Evolutionary conservation across 345 rosid genomes (phyloP).

Genomic region (Psidium guajava): DNA sequence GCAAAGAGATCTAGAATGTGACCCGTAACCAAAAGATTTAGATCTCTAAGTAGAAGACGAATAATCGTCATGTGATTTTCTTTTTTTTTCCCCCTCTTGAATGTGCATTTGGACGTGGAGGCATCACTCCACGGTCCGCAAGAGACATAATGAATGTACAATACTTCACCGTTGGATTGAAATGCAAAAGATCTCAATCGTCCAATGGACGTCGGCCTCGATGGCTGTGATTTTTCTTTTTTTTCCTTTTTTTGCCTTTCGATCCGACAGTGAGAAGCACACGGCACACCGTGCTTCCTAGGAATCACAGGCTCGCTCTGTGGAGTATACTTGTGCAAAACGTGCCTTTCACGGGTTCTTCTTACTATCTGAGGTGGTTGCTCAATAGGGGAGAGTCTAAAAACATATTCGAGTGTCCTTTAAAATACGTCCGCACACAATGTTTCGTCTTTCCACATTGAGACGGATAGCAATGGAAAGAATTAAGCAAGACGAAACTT

Average conservation of each 20-base stretch:
- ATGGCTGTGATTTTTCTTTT: background rate
- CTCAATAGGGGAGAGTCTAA: background rate
- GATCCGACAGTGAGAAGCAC: background rate
- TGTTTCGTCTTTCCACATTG: too few species aligned
- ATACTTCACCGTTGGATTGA: background rate
- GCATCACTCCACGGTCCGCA: rapidly evolving
- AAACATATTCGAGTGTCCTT: too few species aligned
- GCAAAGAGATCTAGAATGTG: background rate
- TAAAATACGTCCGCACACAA: too few species aligned
- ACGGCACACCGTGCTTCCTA: background rate
- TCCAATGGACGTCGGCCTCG: rapidly evolving
- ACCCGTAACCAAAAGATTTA: background rate
- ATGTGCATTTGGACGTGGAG: background rate
- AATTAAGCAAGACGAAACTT: too few species aligned
- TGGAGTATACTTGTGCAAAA: background rate
- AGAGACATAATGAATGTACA: background rate
- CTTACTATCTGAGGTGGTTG: background rate
- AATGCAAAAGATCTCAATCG: rapidly evolving
- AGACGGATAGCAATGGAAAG: too few species aligned
- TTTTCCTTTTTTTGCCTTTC: background rate
- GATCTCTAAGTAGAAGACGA: background rate
- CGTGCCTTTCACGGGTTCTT: background rate
- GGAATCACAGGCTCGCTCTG: rapidly evolving
- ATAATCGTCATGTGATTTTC: too few species aligned
- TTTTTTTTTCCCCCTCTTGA: background rate